Percentiles rank a stretch among this genome's conserved stretches.
phyloP scores from a whole-genome alignment of 305 asterid species.

The Rubia balearica region DNA sequence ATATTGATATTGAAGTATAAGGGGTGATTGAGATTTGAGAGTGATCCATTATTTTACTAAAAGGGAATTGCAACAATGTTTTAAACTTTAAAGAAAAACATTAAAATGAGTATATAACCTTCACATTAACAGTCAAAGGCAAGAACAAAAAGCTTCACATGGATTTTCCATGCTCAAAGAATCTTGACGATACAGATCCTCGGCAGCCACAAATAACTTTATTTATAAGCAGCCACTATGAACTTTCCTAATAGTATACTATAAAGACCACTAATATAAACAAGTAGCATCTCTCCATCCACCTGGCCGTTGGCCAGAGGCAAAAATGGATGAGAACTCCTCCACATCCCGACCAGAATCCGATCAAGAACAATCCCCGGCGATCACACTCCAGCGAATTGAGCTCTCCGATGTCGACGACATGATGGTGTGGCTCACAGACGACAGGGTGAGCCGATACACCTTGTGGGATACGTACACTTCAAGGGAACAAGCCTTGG shows the following conservation, averaged over 20 bases:
- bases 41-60: too few species aligned
- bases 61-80: too few species aligned
- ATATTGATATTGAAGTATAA: too few species aligned
- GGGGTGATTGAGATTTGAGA: too few species aligned
- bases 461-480: slow-evolving; percentile 47
- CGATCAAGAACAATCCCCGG: slow-evolving; percentile 14
- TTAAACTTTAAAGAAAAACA: too few species aligned
- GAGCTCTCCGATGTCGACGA: slow-evolving; percentile 39
- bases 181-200: not conserved
- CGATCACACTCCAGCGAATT: slow-evolving; percentile 30
- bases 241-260: not conserved
- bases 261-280: not conserved
- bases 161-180: not conserved
- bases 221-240: not conserved
- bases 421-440: slow-evolving; percentile 50
- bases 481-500: slow-evolving; percentile 35
- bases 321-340: slow-evolving; percentile 6
- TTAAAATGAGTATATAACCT: too few species aligned
- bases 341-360: slow-evolving; percentile 1
- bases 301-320: not conserved
- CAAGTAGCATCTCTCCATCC: not conserved
- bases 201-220: not conserved
- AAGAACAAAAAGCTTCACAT: too few species aligned
- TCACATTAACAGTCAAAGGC: too few species aligned
- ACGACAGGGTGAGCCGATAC: slow-evolving; percentile 36